Evolutionary conservation across 108 stramenopile genomes (phyloP).

Genomic region (Cyclostephanos invisitatus): DNA sequence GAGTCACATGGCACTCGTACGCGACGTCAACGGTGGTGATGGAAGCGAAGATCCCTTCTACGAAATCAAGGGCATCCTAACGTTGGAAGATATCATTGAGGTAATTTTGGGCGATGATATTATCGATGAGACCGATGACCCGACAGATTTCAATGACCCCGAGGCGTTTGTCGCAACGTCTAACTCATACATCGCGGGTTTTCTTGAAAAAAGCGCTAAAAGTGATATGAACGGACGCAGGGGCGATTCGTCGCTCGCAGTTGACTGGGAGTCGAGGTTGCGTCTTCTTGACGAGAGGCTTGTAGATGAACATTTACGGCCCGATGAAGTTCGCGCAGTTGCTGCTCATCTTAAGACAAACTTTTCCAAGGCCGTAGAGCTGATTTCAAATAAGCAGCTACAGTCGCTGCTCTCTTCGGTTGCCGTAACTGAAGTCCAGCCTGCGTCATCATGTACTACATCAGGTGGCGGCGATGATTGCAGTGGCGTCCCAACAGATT

Average conservation of each 20-base stretch:
- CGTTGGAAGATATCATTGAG: constrained; percentile 96
- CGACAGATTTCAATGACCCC: constrained; percentile 67
- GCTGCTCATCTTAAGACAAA: constrained; percentile 82
- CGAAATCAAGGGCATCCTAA: constrained; percentile 96
- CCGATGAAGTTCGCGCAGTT: constrained; percentile 78
- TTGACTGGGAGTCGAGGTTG: constrained; percentile 74
- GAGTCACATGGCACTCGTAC: constrained; percentile 94
- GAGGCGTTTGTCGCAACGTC: constrained; percentile 53
- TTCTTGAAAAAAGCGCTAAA: constrained; percentile 17
- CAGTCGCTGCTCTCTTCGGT: constrained; percentile 60
- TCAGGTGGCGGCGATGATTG: constrained; percentile 25
- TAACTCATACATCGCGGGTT: constrained; percentile 43
- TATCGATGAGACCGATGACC: constrained; percentile 96
- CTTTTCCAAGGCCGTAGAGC: constrained; percentile 58
- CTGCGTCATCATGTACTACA: constrained; percentile 37
- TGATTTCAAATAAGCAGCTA: constrained; percentile 71
- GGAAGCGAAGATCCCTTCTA: constrained; percentile 85
- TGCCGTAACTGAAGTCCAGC: constrained; percentile 58
- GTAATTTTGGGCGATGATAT: constrained; percentile 96
- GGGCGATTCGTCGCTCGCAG: constrained; percentile 6
- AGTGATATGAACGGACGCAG: constrained; percentile 5
- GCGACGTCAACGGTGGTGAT: constrained; percentile 88
- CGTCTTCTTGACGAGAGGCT: constrained; percentile 83
- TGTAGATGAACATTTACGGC: constrained; percentile 70
- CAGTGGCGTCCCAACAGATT: constrained; percentile 50